Base-by-base conservation (phyloP, 106 monocot genomes). In the Narthecium ossifragum region DNA sequence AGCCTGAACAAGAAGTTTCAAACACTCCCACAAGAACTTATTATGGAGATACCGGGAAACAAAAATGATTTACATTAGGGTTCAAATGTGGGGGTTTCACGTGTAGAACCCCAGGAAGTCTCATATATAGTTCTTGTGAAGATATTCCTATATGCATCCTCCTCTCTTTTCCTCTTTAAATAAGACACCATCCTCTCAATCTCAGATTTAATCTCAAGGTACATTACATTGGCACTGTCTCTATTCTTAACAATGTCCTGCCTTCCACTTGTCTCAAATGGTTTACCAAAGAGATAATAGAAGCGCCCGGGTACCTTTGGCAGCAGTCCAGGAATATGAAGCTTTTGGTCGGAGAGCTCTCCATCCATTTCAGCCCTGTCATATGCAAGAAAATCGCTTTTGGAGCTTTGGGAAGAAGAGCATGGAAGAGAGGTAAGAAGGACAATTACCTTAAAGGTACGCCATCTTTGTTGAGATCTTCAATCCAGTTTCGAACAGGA, bases 251-350 rank as follows among this genome's bases (percentile, higher is more conserved):
- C 28, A 57, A 69, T 55, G 41, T 70, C 63, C 45, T 70, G 65
- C 74, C 65, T 81, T 31, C 81, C 86, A 36, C 26, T 46, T 20
- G 81, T 81, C 68, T 98, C 84, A 55, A 90, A 66, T 46, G 90
- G 86, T 58, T 87, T 84, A 10, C 96, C 96, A 55, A 98, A 98
- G 22, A 90, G 46, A 65, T 79, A 98, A 61, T 98, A 90, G n/a
- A 90, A 86, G 6, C 96, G 90, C 0, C 96, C 96, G 11, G 96
- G 96, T 40, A 87, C 17, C 33, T 91, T 98, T 0, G 96, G 90
- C 24, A 87, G 47, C 49, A 90, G 34, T 3, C 64, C 66, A 22
- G 96, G 96, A 33, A 87, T 0, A 68, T 78, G 58, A 2, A 98
- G 1, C 0, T 81, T 65, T 71, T 98, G 96, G 15, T 90, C 55